Conservation (phyloP, 2,329 filamentous ascomycete species). For the Cordyceps tenuipes region DNA sequence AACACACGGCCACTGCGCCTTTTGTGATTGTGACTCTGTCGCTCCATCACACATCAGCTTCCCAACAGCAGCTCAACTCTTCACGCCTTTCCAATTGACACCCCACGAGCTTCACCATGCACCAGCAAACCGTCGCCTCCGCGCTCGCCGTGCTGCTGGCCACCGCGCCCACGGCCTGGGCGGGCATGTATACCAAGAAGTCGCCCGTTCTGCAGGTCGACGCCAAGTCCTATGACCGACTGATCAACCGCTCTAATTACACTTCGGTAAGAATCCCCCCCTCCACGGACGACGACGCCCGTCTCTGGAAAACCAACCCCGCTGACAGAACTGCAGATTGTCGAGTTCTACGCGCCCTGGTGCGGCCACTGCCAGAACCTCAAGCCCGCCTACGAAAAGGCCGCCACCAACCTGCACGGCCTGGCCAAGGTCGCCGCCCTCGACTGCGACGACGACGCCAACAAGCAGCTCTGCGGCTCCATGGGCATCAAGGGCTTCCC, state of each 20-base stretch:
- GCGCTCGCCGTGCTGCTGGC: conserved; percentile 51
- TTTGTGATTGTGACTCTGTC: not conserved
- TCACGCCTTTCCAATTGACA: not conserved
- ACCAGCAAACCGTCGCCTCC: conserved; percentile 13
- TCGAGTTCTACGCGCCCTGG: conserved; percentile 95
- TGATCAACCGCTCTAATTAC: conserved; percentile 84
- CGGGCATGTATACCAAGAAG: conserved; percentile 74
- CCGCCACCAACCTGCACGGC: conserved; percentile 78
- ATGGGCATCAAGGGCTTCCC: conserved; percentile 94
- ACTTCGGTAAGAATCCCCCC: too few species aligned
- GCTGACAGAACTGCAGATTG: too few species aligned
- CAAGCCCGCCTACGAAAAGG: conserved; percentile 92
- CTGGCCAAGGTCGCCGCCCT: conserved; percentile 90
- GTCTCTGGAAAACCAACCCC: too few species aligned
- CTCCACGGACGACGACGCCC: too few species aligned
- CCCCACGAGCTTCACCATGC: not conserved
- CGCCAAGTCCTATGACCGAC: conserved; percentile 66
- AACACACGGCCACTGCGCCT: not conserved
- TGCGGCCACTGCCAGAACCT: conserved; percentile 96
- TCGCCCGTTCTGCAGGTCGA: conserved; percentile 82
- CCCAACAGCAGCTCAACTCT: not conserved
- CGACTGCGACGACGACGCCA: conserved; percentile 88
- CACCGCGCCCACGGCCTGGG: conserved; percentile 55
- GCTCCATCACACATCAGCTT: not conserved
- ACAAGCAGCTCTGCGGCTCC: conserved; percentile 76